These are phyloP conservation scores for Hirschioporus abietinus DNA, from an alignment of 768 basidiomycete genomes.

Conservation along the genomic window DNA sequence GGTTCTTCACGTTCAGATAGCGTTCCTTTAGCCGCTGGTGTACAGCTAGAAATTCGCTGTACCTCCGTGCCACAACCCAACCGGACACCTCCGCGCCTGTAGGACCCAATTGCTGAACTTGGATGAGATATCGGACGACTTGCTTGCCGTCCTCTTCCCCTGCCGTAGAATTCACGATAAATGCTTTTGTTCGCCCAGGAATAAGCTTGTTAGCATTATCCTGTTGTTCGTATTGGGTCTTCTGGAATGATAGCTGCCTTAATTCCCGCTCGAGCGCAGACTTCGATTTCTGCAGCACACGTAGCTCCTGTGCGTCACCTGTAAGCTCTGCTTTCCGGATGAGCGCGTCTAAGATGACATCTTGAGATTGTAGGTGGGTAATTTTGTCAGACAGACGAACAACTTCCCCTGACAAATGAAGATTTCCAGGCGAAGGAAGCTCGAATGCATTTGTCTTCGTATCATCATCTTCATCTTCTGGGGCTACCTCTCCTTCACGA, in stretches of 20 bases:
- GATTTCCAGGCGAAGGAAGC: constrained; percentile 82
- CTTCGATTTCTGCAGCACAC: constrained; percentile 76
- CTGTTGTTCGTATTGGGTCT: constrained; percentile 89
- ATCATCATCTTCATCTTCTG: constrained; percentile 34
- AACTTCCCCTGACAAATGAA: constrained; percentile 86
- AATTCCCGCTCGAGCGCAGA: constrained; percentile 78
- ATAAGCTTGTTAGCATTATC: constrained; percentile 85
- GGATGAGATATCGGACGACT: constrained; percentile 87
- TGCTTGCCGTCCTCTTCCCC: constrained; percentile 85
- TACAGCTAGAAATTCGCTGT: constrained; percentile 92
- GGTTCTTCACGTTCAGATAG: constrained; percentile 54
- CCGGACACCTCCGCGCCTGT: constrained; percentile 79
- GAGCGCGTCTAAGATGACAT: constrained; percentile 76
- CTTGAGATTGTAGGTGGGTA: constrained; percentile 71
- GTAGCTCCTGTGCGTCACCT: constrained; percentile 82
- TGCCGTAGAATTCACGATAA: constrained; percentile 76
- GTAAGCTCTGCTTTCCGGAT: constrained; percentile 95
- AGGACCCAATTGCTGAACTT: constrained; percentile 80
- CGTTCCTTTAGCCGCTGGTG: constrained; percentile 81
- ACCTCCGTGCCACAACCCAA: constrained; percentile 91
- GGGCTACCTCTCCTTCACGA: constrained; percentile 34
- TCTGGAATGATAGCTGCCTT: constrained; percentile 83
- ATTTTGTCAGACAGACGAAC: constrained; percentile 72
- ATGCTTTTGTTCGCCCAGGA: constrained; percentile 78
- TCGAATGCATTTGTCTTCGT: constrained; percentile 49